Evolutionary conservation across 2,329 filamentous ascomycete genomes (phyloP).

Genomic region (Penicillium sp.): DNA sequence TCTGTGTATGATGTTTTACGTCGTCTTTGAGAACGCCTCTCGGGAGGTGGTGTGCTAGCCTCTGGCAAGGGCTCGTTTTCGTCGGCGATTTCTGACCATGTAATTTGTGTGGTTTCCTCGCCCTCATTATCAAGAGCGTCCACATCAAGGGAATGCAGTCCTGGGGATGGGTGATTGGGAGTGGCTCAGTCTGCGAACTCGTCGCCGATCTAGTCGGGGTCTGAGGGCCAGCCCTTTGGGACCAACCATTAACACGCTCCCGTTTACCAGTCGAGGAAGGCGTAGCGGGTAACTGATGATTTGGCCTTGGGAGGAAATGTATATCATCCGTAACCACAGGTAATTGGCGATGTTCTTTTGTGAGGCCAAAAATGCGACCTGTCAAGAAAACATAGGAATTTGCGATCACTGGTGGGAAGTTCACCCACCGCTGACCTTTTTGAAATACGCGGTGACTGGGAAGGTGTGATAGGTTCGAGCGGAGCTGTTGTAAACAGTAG

Average conservation of each 20-base stretch:
- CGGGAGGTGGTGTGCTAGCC: not conserved
- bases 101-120: not conserved
- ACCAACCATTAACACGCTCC: not conserved
- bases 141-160: not conserved
- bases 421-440: constrained; percentile 13
- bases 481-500: constrained; percentile 9
- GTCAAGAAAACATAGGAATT: constrained; percentile 1
- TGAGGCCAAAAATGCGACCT: not conserved
- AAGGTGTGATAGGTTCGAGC: constrained; percentile 5
- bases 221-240: not conserved
- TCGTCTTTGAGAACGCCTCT: not conserved
- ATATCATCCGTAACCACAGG: not conserved
- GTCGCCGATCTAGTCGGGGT: not conserved
- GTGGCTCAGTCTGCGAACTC: not conserved
- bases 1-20: not conserved
- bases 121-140: constrained; percentile 2
- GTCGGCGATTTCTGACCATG: not conserved
- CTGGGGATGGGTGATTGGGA: not conserved
- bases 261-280: not conserved
- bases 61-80: not conserved
- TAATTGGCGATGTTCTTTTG: not conserved
- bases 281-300: not conserved
- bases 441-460: constrained; percentile 8
- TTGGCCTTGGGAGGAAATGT: not conserved
- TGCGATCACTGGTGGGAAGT: constrained; percentile 6